Percentiles rank a stretch among this genome's conserved stretches.
phyloP scores from a whole-genome alignment of 2,329 filamentous ascomycete species.

The Sclerotinia trifoliorum region DNA sequence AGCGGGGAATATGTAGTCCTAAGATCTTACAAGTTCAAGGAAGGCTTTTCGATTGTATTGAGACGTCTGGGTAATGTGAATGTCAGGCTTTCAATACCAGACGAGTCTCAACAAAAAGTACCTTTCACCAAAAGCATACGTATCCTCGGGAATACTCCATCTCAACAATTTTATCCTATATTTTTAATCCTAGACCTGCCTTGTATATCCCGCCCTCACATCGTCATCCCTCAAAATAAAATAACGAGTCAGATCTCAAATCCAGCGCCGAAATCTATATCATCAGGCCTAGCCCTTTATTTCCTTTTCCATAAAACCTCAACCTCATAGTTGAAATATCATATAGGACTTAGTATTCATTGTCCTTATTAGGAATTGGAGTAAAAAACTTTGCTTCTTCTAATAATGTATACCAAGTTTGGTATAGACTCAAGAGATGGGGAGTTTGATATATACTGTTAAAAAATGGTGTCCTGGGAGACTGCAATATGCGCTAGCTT shows the following conservation, averaged over 20 bases:
- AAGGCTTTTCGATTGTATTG: not conserved
- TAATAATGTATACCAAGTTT: not conserved
- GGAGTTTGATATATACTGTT: not conserved
- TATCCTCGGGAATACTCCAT: no score
- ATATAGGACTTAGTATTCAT: no score
- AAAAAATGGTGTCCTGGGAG: not conserved
- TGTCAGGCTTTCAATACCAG: not conserved
- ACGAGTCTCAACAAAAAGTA: not conserved
- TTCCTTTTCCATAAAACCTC: not conserved
- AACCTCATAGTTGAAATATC: not conserved
- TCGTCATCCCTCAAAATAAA: no score
- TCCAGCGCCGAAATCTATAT: no score
- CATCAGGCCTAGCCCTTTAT: not conserved
- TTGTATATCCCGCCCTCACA: no score
- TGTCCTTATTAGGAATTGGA: accelerated
- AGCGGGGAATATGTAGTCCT: not conserved
- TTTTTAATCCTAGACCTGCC: no score
- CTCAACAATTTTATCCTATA: no score
- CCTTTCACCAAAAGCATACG: no score
- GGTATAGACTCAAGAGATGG: not conserved
- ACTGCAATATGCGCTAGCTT: not conserved
- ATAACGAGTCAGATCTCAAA: no score
- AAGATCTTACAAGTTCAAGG: not conserved
- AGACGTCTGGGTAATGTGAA: not conserved
- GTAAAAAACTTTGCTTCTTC: not conserved